Base-by-base conservation (phyloP, 2,329 filamentous ascomycete species). In the Aspergillus awamori region DNA sequence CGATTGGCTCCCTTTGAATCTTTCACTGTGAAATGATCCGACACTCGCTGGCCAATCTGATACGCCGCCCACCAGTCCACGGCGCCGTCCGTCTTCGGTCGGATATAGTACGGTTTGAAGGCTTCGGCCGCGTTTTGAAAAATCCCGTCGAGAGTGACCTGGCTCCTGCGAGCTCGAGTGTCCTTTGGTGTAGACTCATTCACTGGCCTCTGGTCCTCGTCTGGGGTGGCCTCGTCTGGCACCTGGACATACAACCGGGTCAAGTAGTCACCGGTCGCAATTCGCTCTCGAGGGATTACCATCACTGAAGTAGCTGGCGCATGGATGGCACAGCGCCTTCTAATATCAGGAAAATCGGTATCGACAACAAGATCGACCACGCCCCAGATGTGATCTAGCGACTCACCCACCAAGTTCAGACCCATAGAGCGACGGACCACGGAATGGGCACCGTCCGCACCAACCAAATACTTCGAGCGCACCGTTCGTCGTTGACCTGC, bases 11-110 rank as follows among this genome's bases (percentile, higher is more conserved):
- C 89, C 67, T 89, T 89, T 17, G 82, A 84, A 58, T 89, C 87
- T 1, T 89, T 84, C 36, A 91, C 69, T 0, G 75, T 72, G 59
- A 81, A 80, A 2, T 70, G 63, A 28, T 73, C 67, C 2, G 75
- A 72, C 8, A 79, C 88, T 0, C 89, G 88, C 73, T 92, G 89
- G 8, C 89, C 89, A 63, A 92, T 91, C 48, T 89, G 88, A 68
- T 92, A 92, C 2, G 89, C 89, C 0, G 89, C 90, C 76, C 86
- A 92, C 89, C 89, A 91, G 68, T 90, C 87, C 1, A 89, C 84
- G 6, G 81, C 80, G 63, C 88, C 87, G 82, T 70, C 65, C 15
- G 67, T 63, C 53, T 76, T 76, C 0, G 88, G 90, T 60, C 86
- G 83, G 59, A 91, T 88, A 5, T 79, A 82, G 71, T 90, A 91